Percentiles rank a stretch among this genome's conserved stretches.
Evolutionary conservation across 2,329 filamentous ascomycete species (phyloP).

Genomic region (Fusarium pininemorale): DNA sequence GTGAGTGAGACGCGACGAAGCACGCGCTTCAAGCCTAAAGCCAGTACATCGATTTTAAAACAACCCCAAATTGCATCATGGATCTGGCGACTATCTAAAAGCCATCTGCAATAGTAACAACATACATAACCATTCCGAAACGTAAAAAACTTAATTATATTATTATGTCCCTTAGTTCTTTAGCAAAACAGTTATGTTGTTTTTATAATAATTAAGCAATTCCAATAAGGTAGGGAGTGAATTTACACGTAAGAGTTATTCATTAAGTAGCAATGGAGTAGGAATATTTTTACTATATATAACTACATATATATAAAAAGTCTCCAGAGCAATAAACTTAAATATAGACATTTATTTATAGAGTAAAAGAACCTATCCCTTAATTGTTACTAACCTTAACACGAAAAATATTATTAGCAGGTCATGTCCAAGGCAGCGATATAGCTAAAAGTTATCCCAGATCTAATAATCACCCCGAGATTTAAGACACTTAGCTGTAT

Average conservation of each 20-base stretch:
- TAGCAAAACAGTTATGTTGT: neutral
- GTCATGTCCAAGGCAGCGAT: too few species aligned
- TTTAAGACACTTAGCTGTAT: neutral
- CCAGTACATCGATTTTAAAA: too few species aligned
- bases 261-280: rapidly evolving
- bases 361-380: too few species aligned
- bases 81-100: neutral
- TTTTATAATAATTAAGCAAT: neutral
- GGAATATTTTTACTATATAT: neutral
- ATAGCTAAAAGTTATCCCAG: neutral
- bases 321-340: neutral
- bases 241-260: neutral
- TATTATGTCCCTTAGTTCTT: neutral
- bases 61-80: neutral
- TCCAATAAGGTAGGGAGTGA: neutral
- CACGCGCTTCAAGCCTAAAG: neutral
- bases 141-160: neutral
- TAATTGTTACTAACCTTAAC: neutral
- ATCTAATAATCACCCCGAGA: rapidly evolving
- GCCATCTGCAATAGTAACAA: too few species aligned
- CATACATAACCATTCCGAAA: neutral
- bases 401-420: neutral
- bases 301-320: neutral
- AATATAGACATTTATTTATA: neutral
- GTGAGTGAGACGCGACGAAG: neutral